Percentiles rank a stretch among this genome's conserved stretches.
Evolutionary conservation across 768 basidiomycete genomes (phyloP).

Genomic region (Sistotremastrum niveocremeum): DNA sequence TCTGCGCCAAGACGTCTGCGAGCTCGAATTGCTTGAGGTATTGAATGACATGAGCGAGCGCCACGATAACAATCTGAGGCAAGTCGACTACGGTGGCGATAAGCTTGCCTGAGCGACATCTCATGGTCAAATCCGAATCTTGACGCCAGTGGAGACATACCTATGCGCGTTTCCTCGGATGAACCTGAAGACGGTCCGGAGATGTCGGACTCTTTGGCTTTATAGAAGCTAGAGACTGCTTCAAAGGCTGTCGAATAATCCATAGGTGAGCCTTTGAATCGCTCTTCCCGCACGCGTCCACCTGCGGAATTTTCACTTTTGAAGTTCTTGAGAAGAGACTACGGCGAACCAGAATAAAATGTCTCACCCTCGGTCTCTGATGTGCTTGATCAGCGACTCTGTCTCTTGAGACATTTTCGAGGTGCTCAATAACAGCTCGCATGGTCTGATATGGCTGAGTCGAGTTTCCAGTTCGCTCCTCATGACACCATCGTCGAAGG

Average conservation of each 20-base stretch:
- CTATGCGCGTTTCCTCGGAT: constrained; percentile 8
- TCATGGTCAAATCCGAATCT: constrained; percentile 1
- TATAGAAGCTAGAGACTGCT: constrained; percentile 51
- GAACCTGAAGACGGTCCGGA: constrained; percentile 18
- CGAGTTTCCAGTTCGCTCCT: constrained; percentile 89
- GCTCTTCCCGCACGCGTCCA: constrained; percentile 43
- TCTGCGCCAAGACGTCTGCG: constrained; percentile 64
- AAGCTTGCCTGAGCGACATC: constrained; percentile 33
- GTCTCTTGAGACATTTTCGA: constrained; percentile 38
- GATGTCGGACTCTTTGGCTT: constrained; percentile 27
- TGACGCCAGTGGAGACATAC: constrained; percentile 15
- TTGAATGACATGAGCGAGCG: constrained; percentile 57
- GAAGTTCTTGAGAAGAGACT: no score
- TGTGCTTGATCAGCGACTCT: constrained; percentile 61
- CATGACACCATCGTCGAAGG: constrained; percentile 69
- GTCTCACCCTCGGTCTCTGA: constrained; percentile 38
- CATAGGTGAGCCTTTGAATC: constrained; percentile 34
- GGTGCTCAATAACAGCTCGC: constrained; percentile 51
- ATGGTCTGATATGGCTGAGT: constrained; percentile 71
- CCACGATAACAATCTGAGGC: constrained; percentile 55
- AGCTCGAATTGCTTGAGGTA: constrained; percentile 65
- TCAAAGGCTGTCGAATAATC: constrained; percentile 59
- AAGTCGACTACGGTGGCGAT: constrained; percentile 52
- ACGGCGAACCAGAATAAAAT: not conserved
- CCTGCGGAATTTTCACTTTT: constrained; percentile 25